Evolutionary conservation across 805 yeast genomes (phyloP).

Genomic region (Yarrowia bubula): DNA sequence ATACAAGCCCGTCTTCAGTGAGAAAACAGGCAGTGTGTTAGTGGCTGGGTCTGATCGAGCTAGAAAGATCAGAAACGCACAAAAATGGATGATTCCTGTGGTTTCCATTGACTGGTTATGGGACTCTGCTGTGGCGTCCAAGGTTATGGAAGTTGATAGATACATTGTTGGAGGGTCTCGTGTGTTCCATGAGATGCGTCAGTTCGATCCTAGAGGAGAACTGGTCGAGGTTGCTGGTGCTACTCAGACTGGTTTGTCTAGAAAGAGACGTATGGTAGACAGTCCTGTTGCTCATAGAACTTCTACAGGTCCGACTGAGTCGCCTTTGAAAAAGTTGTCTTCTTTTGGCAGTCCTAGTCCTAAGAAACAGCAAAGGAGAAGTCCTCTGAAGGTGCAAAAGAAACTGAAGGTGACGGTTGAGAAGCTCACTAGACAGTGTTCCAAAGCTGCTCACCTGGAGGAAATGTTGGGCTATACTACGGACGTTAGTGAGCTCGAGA

Average conservation of each 20-base stretch:
- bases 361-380: background rate
- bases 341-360: constrained; percentile 22
- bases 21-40: constrained; percentile 55
- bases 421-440: constrained; percentile 4
- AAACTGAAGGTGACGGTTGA: constrained; percentile 17
- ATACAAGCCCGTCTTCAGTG: constrained; percentile 49
- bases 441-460: constrained; percentile 2
- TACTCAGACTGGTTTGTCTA: background rate
- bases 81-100: constrained; percentile 42
- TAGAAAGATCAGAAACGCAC: constrained; percentile 39
- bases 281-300: background rate
- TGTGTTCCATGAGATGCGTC: constrained; percentile 12
- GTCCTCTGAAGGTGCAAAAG: background rate
- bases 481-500: background rate
- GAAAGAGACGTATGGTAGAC: background rate
- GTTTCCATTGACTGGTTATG: constrained; percentile 42
- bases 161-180: constrained; percentile 3
- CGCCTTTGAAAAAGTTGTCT: constrained; percentile 2
- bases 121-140: constrained; percentile 39
- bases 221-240: background rate
- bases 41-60: constrained; percentile 33
- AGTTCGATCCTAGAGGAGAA: constrained; percentile 23
- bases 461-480: constrained; percentile 15
- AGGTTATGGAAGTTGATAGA: constrained; percentile 28
- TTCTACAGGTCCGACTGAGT: background rate